Evolutionary conservation across 2,329 filamentous ascomycete genomes (phyloP), one percentile per base, ranked within the genome.

Genomic region (Trichoderma oligosporum): DNA sequence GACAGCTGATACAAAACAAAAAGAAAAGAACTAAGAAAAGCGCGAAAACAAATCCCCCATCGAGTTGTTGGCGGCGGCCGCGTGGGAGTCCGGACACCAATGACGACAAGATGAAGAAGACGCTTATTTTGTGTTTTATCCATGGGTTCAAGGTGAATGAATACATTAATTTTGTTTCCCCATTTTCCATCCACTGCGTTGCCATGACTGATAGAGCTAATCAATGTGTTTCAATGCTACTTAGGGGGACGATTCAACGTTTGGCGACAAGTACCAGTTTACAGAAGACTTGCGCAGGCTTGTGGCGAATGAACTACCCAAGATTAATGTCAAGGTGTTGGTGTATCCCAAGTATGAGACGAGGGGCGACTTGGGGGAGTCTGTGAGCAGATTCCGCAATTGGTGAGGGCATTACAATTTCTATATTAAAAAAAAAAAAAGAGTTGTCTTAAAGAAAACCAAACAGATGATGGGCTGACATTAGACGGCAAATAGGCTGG

Each of bases 281-380:
- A 86, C 88, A n/a, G 79, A 84, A 61, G 83, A 92, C 68, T 78
- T 94, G 42, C 81, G 83, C 51, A 77, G 79, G 18, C 78, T 87
- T 31, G 75, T 93, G 12, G 79, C 82, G 59, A 76, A 81, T 67
- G 80, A 82, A 11, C 79, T 93, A 18, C 89, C 88, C 47, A 85
- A 86, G 61, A 72, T 92, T 63, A 78, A 85, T 56, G 81, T 94
- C 57, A 76, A 81, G 54, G 78, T 83, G 31, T 74, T 89, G 47
- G 82, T 88, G n/a, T 94, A 93, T 69, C 89, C 89, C 31, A 84
- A 83, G 64, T 94, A 86, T 70, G 89, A 93, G 72, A 94, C 89
- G n/a, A 78, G 87, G 59, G 89, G 89, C 14, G 87, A 93, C 68
- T 73, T 94, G 46, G 76, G 79, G 45, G 82, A 87, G 60, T 88